Evolutionary conservation across 2,329 filamentous ascomycete species (phyloP).

Genomic region (Cladosporium colombiae): DNA sequence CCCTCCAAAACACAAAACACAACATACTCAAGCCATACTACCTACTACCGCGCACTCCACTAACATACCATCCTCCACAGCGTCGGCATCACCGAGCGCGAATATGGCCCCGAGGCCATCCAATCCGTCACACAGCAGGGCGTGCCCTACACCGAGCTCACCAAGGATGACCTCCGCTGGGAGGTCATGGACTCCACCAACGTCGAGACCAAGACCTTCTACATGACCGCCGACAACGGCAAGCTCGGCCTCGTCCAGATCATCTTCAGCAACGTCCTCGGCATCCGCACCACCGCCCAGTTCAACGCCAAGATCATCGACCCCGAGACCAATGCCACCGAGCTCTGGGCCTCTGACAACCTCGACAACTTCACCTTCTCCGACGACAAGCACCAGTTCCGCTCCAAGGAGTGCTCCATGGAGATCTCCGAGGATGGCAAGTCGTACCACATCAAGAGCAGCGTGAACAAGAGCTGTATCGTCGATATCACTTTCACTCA

Average conservation of each 20-base stretch:
- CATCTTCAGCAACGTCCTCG: slow-evolving; percentile 95
- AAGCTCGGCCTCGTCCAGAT: slow-evolving; percentile 79
- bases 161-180: slow-evolving; percentile 81
- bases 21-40: neutral
- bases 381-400: slow-evolving; percentile 79
- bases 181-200: slow-evolving; percentile 75
- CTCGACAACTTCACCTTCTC: slow-evolving; percentile 80
- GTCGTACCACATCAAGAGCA: slow-evolving; percentile 85
- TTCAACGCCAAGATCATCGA: slow-evolving; percentile 95
- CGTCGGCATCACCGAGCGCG: slow-evolving; percentile 92
- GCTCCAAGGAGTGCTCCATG: slow-evolving; percentile 80
- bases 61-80: slow-evolving; percentile 47
- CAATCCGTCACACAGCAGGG: slow-evolving; percentile 81
- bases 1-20: slow-evolving; percentile 1
- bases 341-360: slow-evolving; percentile 81
- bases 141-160: slow-evolving; percentile 71
- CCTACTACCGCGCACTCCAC: neutral
- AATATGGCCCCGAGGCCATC: slow-evolving; percentile 88
- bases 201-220: slow-evolving; percentile 95
- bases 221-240: slow-evolving; percentile 78
- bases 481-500: slow-evolving; percentile 84
- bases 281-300: slow-evolving; percentile 85
- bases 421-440: slow-evolving; percentile 83
- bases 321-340: slow-evolving; percentile 65
- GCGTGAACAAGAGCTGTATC: slow-evolving; percentile 74